Evolutionary conservation across 1,284 basidiomycete species (phyloP).

Genomic region (Sanghuangporus sanghuang): DNA sequence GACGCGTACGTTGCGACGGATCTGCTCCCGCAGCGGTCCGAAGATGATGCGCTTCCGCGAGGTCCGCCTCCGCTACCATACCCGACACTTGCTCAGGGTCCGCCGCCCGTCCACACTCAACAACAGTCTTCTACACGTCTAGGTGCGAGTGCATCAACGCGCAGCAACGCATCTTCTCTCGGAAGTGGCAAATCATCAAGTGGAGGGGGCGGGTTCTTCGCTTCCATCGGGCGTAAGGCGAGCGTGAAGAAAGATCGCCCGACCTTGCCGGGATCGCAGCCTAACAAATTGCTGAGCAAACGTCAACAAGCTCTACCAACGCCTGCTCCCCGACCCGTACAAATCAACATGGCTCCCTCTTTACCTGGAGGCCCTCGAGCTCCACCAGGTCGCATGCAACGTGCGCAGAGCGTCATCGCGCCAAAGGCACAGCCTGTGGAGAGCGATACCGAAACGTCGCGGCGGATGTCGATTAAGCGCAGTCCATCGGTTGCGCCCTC

Average conservation of each 20-base stretch:
- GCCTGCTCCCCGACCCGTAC: constrained; percentile 30
- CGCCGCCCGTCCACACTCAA: constrained; percentile 14
- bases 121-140: constrained; percentile 20
- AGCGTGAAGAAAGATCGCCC: constrained; percentile 44
- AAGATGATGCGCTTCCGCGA: constrained; percentile 42
- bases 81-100: constrained; percentile 45
- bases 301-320: constrained; percentile 30
- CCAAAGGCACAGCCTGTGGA: constrained; percentile 32
- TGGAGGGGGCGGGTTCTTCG: constrained; percentile 49
- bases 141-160: constrained; percentile 8
- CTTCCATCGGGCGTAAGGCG: constrained; percentile 66
- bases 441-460: constrained; percentile 7
- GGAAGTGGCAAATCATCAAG: constrained; percentile 38
- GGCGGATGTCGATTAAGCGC: constrained; percentile 7
- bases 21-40: constrained; percentile 44
- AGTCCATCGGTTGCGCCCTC: constrained; percentile 15
- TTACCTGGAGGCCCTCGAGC: constrained; percentile 76
- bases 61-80: constrained; percentile 73
- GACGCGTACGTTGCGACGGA: constrained; percentile 76
- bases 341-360: constrained; percentile 40
- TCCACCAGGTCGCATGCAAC: constrained; percentile 52
- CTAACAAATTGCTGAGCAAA: constrained; percentile 37
- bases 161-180: constrained; percentile 24
- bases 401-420: constrained; percentile 59
- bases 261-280: constrained; percentile 22